A percentile compares a stretch with the other conserved stretches of the same genome.
Conservation (phyloP, 805 yeast genomes). For the Candida anglica region DNA sequence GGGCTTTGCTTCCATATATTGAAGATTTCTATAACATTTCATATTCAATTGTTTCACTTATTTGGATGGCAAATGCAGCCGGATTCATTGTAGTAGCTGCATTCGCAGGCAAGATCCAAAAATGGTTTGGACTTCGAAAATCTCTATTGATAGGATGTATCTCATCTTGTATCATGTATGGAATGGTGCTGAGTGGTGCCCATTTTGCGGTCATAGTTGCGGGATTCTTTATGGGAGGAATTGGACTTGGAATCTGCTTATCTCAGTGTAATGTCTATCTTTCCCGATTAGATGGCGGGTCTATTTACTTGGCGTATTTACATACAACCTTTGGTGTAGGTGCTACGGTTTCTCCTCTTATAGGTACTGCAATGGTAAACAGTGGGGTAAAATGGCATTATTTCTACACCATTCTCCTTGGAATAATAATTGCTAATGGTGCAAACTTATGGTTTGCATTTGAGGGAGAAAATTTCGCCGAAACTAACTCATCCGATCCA, state of each 20-base stretch:
- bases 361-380: constrained; percentile 18
- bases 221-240: constrained; percentile 20
- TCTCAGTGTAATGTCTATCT: constrained; percentile 18
- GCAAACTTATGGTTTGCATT: constrained; percentile 11
- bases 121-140: constrained; percentile 14
- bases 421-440: constrained; percentile 11
- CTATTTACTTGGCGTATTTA: constrained; percentile 13
- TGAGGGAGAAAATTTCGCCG: constrained; percentile 13
- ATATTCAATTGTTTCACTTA: constrained; percentile 21
- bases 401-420: constrained; percentile 16
- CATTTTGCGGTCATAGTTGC: constrained; percentile 15
- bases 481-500: not conserved
- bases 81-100: constrained; percentile 23
- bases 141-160: constrained; percentile 12
- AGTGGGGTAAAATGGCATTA: constrained; percentile 18
- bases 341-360: constrained; percentile 21
- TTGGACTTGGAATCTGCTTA: constrained; percentile 16
- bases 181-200: constrained; percentile 16
- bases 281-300: constrained; percentile 12
- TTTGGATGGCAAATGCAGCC: constrained; percentile 24
- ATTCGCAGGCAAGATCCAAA: constrained; percentile 19
- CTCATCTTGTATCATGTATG: constrained; percentile 10
- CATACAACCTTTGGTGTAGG: constrained; percentile 22
- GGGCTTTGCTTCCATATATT: constrained; percentile 23
- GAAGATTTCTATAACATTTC: constrained; percentile 18